phyloP scores from a whole-genome alignment of 140 eudicot species.

The Oenanthe javanica region DNA sequence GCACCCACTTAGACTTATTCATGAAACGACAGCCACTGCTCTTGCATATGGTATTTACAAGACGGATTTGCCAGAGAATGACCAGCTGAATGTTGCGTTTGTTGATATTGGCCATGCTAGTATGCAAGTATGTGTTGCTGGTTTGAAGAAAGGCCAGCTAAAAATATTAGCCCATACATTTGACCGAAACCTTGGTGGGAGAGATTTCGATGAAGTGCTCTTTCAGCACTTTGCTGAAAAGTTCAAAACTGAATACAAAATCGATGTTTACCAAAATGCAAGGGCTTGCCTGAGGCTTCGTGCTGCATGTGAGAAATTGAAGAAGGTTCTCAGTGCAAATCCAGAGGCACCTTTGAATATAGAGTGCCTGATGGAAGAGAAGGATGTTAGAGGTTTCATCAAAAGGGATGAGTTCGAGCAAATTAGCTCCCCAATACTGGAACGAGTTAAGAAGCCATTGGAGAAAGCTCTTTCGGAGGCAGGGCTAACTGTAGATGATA shows the following conservation, averaged over 20 bases:
- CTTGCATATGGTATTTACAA: constrained; percentile 91
- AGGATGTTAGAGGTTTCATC: constrained; percentile 81
- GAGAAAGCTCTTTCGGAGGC: constrained; percentile 81
- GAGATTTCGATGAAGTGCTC: constrained; percentile 85
- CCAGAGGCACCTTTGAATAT: constrained; percentile 89
- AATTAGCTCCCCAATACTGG: constrained; percentile 61
- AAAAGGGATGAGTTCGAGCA: constrained; percentile 83
- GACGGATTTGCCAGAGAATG: constrained; percentile 86
- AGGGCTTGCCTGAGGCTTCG: constrained; percentile 87
- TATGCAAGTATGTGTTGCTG: constrained; percentile 89
- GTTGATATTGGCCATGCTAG: constrained; percentile 90
- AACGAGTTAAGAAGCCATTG: constrained; percentile 77
- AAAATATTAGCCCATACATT: constrained; percentile 80
- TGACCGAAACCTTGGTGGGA: constrained; percentile 77
- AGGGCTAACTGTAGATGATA: constrained; percentile 47
- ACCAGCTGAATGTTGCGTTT: constrained; percentile 82
- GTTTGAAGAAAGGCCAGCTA: constrained; percentile 86
- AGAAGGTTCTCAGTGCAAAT: constrained; percentile 85
- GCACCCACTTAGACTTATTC: constrained; percentile 80
- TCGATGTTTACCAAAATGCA: constrained; percentile 78
- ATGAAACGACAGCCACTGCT: constrained; percentile 95
- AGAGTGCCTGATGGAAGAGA: constrained; percentile 85
- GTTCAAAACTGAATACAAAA: constrained; percentile 65
- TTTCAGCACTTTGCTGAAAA: constrained; percentile 84
- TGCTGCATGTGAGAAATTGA: constrained; percentile 76